Evolutionary conservation across 768 basidiomycete species (phyloP).

Genomic region (Trametes sanguinea): DNA sequence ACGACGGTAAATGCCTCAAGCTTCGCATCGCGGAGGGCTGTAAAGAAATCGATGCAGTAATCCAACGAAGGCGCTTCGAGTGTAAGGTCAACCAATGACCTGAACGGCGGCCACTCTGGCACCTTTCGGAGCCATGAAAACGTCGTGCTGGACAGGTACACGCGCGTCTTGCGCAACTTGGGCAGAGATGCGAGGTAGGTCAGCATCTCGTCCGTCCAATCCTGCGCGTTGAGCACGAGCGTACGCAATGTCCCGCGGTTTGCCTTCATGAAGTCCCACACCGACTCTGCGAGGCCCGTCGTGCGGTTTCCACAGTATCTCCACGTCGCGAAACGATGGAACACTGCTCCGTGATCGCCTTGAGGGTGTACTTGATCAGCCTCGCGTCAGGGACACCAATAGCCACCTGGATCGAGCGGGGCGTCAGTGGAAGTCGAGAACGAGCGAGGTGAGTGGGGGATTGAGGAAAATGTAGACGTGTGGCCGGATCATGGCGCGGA

Average conservation of each 20-base stretch:
- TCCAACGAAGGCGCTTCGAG: slow-evolving; percentile 2
- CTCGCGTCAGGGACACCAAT: too few species aligned
- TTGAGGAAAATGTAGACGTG: too few species aligned
- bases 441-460: too few species aligned
- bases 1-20: not conserved
- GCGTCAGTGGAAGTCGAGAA: too few species aligned
- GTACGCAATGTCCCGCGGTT: not conserved
- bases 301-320: not conserved
- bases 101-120: not conserved
- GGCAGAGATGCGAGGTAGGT: slow-evolving; percentile 2
- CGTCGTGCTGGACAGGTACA: not conserved
- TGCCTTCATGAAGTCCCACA: not conserved
- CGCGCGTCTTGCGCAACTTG: not conserved
- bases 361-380: not conserved
- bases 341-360: slow-evolving; percentile 2
- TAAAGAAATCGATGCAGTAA: slow-evolving; percentile 1
- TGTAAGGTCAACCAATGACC: not conserved
- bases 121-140: not conserved
- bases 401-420: too few species aligned
- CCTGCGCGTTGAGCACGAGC: not conserved
- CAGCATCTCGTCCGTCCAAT: slow-evolving; percentile 1
- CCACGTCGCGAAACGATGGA: slow-evolving; percentile 1
- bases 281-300: not conserved
- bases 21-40: not conserved
- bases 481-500: too few species aligned